A percentile compares a stretch with the other conserved stretches of the same genome.
Conservation (phyloP, 2,329 filamentous ascomycete species). For the Fusarium humuli region DNA sequence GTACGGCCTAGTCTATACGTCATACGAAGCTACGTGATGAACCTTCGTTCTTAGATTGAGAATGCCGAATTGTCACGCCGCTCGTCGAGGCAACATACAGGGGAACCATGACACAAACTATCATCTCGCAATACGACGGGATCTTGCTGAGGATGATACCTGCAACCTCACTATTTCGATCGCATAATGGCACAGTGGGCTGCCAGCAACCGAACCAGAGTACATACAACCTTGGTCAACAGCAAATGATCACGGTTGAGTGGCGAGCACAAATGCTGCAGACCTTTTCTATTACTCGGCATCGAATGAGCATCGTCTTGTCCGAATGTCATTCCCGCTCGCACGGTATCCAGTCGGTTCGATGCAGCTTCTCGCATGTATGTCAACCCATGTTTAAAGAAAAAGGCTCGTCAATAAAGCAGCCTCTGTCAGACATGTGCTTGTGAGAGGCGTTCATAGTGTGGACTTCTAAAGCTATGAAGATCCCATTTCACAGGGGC, state of each 20-base stretch:
- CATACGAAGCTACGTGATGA: not conserved
- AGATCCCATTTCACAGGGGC: not conserved
- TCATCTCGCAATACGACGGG: constrained; percentile 20
- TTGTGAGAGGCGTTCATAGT: not conserved
- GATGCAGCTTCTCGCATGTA: constrained; percentile 21
- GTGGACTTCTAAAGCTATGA: not conserved
- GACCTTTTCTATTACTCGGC: not conserved
- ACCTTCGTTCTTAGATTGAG: not conserved
- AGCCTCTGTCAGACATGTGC: constrained; percentile 8
- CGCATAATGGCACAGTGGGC: constrained; percentile 10
- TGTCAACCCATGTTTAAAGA: constrained; percentile 6
- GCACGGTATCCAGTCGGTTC: constrained; percentile 36
- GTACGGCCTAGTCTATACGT: not conserved
- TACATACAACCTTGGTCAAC: constrained; percentile 20
- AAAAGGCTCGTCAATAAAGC: not conserved
- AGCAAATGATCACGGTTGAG: constrained; percentile 17
- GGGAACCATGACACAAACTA: constrained; percentile 21
- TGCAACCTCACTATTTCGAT: constrained; percentile 13
- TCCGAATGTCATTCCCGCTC: constrained; percentile 19
- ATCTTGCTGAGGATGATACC: constrained; percentile 26
- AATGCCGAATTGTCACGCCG: constrained; percentile 17
- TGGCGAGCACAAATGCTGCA: constrained; percentile 3
- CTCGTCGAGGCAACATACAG: constrained; percentile 22
- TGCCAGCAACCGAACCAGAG: constrained; percentile 31
- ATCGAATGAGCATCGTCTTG: not conserved